Conservation (phyloP, 108 stramenopile species). For the Cyclostephanos tholiformis region DNA sequence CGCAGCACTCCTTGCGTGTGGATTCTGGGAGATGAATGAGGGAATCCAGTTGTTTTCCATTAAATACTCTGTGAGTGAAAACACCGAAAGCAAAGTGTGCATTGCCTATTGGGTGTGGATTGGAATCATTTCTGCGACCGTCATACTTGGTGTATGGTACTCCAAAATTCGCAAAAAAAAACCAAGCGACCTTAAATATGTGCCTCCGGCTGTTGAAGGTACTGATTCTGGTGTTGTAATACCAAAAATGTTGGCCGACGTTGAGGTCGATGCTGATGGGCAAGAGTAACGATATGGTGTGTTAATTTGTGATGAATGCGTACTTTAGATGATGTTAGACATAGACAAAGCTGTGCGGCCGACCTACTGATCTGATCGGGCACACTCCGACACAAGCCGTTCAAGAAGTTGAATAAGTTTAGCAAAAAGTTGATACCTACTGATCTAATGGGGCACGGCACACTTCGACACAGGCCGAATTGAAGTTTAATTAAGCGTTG, state of each 20-base stretch:
- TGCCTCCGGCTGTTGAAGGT: neutral
- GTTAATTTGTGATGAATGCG: neutral
- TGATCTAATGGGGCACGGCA: no score
- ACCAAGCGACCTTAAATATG: neutral
- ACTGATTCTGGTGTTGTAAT: neutral
- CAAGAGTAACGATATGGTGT: neutral
- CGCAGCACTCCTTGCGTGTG: conserved; percentile 18
- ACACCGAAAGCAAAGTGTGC: conserved; percentile 12
- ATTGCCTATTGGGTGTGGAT: conserved; percentile 46
- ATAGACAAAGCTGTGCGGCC: no score
- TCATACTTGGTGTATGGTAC: neutral
- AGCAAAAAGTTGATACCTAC: no score
- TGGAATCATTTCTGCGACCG: conserved; percentile 6
- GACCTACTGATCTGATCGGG: no score
- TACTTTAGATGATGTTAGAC: neutral
- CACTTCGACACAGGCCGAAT: no score
- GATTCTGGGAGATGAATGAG: conserved; percentile 44
- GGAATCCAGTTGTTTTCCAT: conserved; percentile 29
- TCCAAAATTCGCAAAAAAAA: neutral
- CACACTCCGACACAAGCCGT: no score
- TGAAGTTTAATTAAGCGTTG: no score
- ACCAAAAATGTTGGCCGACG: neutral
- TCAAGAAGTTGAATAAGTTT: no score
- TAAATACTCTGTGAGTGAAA: conserved; percentile 22
- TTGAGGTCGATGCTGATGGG: neutral